Conservation (phyloP, 352 stramenopile species). For the Pythium phragmiticola region DNA sequence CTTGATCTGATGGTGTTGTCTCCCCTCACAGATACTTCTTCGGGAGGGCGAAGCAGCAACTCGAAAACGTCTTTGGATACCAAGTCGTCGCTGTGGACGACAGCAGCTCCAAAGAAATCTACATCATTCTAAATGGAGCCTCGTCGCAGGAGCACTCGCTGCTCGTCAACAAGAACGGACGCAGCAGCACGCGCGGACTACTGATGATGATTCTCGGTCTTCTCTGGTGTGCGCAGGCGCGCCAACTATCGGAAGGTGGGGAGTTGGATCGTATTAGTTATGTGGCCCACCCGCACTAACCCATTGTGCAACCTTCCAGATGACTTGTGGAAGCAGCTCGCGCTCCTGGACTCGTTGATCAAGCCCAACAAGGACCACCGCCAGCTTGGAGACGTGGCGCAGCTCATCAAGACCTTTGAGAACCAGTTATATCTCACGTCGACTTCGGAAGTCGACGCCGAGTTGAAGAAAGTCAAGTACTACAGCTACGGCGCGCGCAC, state of each 20-base stretch:
- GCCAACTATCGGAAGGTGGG: slow-evolving; percentile 69
- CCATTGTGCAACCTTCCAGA: slow-evolving; percentile 32
- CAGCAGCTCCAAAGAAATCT: slow-evolving; percentile 61
- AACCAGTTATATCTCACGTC: slow-evolving; percentile 72
- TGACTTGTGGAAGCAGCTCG: slow-evolving; percentile 78
- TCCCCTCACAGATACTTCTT: slow-evolving; percentile 65
- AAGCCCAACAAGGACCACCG: slow-evolving; percentile 60
- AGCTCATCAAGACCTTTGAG: slow-evolving; percentile 78
- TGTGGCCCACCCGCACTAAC: neutral
- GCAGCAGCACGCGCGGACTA: slow-evolving; percentile 54
- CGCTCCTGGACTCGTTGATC: slow-evolving; percentile 57
- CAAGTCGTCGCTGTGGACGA: slow-evolving; percentile 72
- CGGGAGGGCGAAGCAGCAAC: slow-evolving; percentile 67
- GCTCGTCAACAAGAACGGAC: slow-evolving; percentile 74
- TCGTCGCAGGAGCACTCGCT: slow-evolving; percentile 73
- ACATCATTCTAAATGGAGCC: slow-evolving; percentile 74
- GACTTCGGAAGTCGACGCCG: slow-evolving; percentile 69
- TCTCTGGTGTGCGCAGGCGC: slow-evolving; percentile 70
- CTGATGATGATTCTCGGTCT: slow-evolving; percentile 83
- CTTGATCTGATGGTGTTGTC: neutral
- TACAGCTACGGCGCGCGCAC: slow-evolving; percentile 68
- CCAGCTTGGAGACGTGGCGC: slow-evolving; percentile 66
- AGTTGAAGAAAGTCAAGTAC: slow-evolving; percentile 79
- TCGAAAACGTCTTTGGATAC: slow-evolving; percentile 79
- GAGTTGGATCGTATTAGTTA: neutral